Evolutionary conservation across 306 rosid genomes (phyloP).

Genomic region (Prosopis cineraria): DNA sequence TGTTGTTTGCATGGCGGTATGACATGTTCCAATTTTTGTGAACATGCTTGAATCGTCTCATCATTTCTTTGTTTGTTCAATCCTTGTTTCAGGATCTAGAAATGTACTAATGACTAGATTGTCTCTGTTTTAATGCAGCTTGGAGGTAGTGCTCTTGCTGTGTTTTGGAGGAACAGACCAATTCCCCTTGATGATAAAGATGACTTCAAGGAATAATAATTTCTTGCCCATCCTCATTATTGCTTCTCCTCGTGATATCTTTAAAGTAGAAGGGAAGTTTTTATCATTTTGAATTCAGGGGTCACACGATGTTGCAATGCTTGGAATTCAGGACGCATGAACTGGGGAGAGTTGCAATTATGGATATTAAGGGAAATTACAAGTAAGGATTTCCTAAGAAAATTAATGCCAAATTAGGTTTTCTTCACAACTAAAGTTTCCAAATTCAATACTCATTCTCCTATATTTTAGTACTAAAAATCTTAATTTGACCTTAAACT

Average conservation of each 20-base stretch:
- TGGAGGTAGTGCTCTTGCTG: slow-evolving; percentile 95
- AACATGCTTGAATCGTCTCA: slow-evolving; percentile 4
- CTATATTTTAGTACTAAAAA: too few species aligned
- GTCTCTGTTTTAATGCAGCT: slow-evolving; percentile 51
- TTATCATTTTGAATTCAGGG: neutral
- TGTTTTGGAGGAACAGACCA: slow-evolving; percentile 83
- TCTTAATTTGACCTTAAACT: too few species aligned
- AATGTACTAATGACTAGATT: slow-evolving; percentile 13
- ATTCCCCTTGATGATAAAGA: slow-evolving; percentile 84
- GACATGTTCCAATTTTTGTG: slow-evolving; percentile 12
- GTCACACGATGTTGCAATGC: neutral
- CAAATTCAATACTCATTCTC: too few species aligned
- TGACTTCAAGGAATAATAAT: slow-evolving; percentile 79
- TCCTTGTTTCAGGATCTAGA: slow-evolving; percentile 10
- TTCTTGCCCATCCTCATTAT: neutral
- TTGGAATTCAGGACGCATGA: neutral
- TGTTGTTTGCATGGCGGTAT: slow-evolving; percentile 96
- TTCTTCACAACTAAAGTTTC: too few species aligned
- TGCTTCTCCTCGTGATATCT: neutral
- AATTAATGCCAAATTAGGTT: too few species aligned
- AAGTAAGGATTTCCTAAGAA: too few species aligned
- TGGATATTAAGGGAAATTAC: neutral
- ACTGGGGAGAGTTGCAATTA: neutral
- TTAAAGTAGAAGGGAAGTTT: neutral
- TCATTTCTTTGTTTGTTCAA: slow-evolving; percentile 2